phyloP scores from a whole-genome alignment of 345 rosid genomes.

The Syzygium aromaticum region DNA sequence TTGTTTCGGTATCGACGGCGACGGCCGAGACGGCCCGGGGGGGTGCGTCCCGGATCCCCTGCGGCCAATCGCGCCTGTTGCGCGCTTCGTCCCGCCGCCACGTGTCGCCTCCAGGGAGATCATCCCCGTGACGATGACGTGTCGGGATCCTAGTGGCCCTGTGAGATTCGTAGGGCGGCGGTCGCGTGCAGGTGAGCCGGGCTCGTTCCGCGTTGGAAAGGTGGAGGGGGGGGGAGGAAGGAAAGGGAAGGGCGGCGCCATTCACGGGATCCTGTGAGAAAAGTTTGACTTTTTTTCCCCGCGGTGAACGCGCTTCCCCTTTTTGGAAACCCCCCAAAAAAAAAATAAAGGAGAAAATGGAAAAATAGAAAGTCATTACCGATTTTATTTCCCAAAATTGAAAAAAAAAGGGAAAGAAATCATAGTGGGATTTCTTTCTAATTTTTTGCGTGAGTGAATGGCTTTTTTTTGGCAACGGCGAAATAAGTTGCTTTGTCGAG shows the following conservation, averaged over 20 bases:
- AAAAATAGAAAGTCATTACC: no score
- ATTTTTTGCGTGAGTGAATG: no score
- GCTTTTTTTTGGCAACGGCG: no score
- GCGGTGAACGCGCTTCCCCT: neutral
- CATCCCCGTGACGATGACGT: rapidly evolving
- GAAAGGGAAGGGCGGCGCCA: neutral
- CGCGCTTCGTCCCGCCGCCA: neutral
- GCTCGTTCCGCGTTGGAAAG: neutral
- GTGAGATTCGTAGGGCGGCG: neutral
- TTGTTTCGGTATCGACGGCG: neutral
- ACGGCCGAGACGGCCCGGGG: neutral
- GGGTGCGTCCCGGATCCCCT: neutral
- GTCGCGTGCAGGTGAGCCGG: neutral
- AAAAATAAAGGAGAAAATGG: neutral
- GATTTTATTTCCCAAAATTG: no score
- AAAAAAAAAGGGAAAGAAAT: no score
- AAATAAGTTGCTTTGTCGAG: no score
- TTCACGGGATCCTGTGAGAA: neutral
- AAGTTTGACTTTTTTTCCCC: neutral
- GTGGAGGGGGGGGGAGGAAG: neutral
- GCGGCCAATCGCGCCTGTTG: rapidly evolving
- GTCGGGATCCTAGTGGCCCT: neutral
- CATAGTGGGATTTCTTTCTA: no score
- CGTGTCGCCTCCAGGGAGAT: rapidly evolving
- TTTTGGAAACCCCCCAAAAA: neutral